Base-by-base conservation (phyloP, 352 stramenopile genomes). In the Globisporangium nodosum region DNA sequence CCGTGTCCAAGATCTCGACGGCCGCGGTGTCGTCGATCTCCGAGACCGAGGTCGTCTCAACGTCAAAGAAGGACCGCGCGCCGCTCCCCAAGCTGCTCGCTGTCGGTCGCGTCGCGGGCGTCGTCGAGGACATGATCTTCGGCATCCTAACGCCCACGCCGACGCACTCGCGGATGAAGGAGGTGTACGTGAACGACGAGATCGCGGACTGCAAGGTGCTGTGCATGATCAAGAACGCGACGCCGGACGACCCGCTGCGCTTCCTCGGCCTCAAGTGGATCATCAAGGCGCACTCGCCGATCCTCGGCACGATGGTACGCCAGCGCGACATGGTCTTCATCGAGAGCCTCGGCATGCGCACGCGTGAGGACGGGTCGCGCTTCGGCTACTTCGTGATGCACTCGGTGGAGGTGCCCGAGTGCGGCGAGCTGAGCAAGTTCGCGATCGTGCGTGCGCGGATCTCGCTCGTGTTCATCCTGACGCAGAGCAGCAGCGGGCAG, bases 331-430 rank as follows among this genome's bases (percentile, higher is more conserved):
- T 85, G 24, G 65, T 88, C 49, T 86, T 79, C 54, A 58, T 90
- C 13, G 78, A 90, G 52, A 70, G 71, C 9, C 72, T 70, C 42
- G 81, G 81, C 0, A 43, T 76, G 13, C 67, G 60, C 15, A 71
- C 57, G 0, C 52, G 67, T 24, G 35, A 64, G 6, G 75, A 63
- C 27, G 75, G 75, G 54, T 66, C 84, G 33, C 61, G 61, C 13
- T 47, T 90, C 16, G 79, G 81, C 37, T 88, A 83, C 63, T 74
- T 74, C 15, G 68, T 90, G 31, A 63, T 81, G 56, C 81, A 90
- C 56, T 90, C 79, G 35, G 71, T 89, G 24, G 75, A 77, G 33
- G 62, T 87, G 42, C 60, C 71, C 8, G 56, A 74, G 27, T 54
- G 63, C 31, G 40, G 58, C 1, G 56, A 55, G n/a, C 73, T 70